Percentiles rank a stretch among this genome's conserved stretches.
These are phyloP conservation scores for Talaromyces funiculosus DNA, from an alignment of 2,329 filamentous ascomycete genomes.

Conservation along the genomic window DNA sequence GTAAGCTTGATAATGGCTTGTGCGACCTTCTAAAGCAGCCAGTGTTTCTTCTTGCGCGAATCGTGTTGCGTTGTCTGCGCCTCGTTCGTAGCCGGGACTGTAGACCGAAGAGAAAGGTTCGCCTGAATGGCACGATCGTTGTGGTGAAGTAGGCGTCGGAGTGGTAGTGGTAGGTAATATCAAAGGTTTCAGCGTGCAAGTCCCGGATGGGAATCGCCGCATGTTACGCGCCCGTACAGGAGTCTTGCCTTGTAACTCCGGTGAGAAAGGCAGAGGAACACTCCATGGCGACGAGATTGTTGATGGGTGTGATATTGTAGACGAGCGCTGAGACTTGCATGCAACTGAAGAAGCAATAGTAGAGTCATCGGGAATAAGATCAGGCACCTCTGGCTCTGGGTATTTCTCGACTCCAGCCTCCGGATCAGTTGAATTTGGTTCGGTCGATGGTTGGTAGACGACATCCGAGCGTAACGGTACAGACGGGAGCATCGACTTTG, in stretches of 20 bases:
- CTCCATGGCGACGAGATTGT: constrained; percentile 19
- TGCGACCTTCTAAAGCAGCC: constrained; percentile 27
- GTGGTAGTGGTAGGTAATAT: constrained; percentile 23
- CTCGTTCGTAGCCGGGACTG: constrained; percentile 17
- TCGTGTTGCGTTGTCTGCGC: not conserved
- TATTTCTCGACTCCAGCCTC: not conserved
- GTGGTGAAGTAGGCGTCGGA: constrained; percentile 9
- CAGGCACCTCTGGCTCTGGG: not conserved
- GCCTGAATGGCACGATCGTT: not conserved
- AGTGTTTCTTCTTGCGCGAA: constrained; percentile 31
- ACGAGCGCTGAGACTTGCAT: constrained; percentile 22
- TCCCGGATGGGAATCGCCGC: constrained; percentile 32
- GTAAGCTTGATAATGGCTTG: constrained; percentile 21
- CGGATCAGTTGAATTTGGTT: not conserved
- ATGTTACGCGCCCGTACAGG: constrained; percentile 23
- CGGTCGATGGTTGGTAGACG: not conserved
- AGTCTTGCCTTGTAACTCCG: constrained; percentile 19
- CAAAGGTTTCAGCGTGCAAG: constrained; percentile 30
- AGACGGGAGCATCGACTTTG: constrained; percentile 17
- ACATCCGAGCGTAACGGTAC: constrained; percentile 5
- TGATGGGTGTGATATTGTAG: constrained; percentile 21
- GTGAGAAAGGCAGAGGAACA: constrained; percentile 21
- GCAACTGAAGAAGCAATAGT: constrained; percentile 13
- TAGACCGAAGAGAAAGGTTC: constrained; percentile 3
- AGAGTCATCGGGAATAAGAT: constrained; percentile 6